Base-by-base conservation (phyloP, 306 rosid species). In the Begonia fuchsioides region DNA sequence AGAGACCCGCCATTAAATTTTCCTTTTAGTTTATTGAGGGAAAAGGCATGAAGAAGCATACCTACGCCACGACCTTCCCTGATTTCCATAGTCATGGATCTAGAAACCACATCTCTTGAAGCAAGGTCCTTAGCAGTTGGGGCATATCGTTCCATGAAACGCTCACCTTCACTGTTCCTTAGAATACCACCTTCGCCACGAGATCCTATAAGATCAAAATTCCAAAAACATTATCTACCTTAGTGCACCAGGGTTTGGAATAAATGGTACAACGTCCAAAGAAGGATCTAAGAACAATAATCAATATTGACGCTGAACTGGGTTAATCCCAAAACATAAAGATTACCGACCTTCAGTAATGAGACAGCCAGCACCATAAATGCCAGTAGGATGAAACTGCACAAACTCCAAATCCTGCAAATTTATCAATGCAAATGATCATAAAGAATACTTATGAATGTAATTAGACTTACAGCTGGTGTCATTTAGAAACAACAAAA, bases 181-280 rank as follows among this genome's bases (percentile, higher is more conserved):
- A 90, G 94, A 69, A 90, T 90, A 61, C 95, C 97, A 71, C 97
- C 97, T 73, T 90, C 97, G 44, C 97, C 95, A 35, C 95, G 92
- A 59, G 97, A 90, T 57, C 97, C 97, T 90, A 69, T n/a, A n/a
- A n/a, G n/a, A n/a, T n/a, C n/a, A n/a, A n/a, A n/a, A n/a, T n/a
- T n/a, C n/a, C n/a, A n/a, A 44, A 65, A 63, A 55, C 38, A 39
- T 19, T 26, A 47, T 16, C 26, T 20, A 44, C 11, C 19, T 26
- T 20, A 44, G 38, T 26, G 6, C 10, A 26, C 15, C 9, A 20
- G 0, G 46, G 5, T 1, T 55, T n/a, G n/a, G n/a, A n/a, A n/a
- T n/a, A n/a, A n/a, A n/a, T n/a, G n/a, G n/a, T n/a, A n/a, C n/a
- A n/a, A n/a, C n/a, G n/a, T 3, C 40, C n/a, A 1, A n/a, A 32